Evolutionary conservation across 306 rosid species (phyloP).

Genomic region (Lotus japonicus): DNA sequence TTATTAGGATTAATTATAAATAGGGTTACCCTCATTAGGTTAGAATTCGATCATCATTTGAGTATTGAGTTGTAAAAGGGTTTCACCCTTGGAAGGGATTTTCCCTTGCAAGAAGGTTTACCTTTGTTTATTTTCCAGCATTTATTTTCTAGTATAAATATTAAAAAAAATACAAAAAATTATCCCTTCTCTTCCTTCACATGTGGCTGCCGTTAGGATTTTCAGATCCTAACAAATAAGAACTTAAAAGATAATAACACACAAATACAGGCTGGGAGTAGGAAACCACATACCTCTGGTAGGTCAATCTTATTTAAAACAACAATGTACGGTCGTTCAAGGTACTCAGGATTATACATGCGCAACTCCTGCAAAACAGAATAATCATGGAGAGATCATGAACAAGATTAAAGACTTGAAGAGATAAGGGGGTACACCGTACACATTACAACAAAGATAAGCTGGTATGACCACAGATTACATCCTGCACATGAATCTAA

Average conservation of each 20-base stretch:
- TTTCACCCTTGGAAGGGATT: too few relatives aligned
- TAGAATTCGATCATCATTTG: too few relatives aligned
- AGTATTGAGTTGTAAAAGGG: too few relatives aligned
- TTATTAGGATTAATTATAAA: too few relatives aligned
- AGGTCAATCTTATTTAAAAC: slow-evolving; percentile 91
- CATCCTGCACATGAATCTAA: not conserved
- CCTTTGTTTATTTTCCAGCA: too few relatives aligned
- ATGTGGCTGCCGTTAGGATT: too few relatives aligned
- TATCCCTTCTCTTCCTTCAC: too few relatives aligned
- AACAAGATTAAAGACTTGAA: not conserved
- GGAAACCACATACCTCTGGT: slow-evolving; percentile 59
- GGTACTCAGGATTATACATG: slow-evolving; percentile 93
- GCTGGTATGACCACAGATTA: slow-evolving; percentile 1
- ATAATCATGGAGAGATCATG: slow-evolving; percentile 9
- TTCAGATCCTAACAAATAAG: too few relatives aligned
- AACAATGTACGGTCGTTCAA: slow-evolving; percentile 84
- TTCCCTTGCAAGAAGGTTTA: too few relatives aligned
- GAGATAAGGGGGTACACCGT: not conserved
- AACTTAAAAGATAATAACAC: not conserved
- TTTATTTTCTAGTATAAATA: too few relatives aligned
- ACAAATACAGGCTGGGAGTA: not conserved
- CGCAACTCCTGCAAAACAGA: slow-evolving; percentile 76
- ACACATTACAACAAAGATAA: slow-evolving; percentile 6
- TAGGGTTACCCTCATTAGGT: too few relatives aligned
- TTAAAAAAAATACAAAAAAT: too few relatives aligned